phyloP scores from a whole-genome alignment of 768 basidiomycete species.

The Tricholoma sp. region DNA sequence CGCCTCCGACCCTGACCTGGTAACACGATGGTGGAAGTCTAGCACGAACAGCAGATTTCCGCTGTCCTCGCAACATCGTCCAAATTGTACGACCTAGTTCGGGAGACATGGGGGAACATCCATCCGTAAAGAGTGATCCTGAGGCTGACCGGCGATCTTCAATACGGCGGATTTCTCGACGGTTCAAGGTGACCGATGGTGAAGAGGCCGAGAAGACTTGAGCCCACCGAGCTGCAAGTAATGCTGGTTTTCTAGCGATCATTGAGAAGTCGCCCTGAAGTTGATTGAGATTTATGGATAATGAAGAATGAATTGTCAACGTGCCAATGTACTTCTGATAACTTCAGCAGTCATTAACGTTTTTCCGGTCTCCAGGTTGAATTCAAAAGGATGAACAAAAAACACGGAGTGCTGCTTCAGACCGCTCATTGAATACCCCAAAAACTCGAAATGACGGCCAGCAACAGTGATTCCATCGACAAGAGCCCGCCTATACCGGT shows the following conservation, averaged over 20 bases:
- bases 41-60: conserved; percentile 14
- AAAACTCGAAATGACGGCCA: conserved; percentile 39
- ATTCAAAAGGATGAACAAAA: conserved; percentile 40
- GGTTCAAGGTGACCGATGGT: conserved; percentile 33
- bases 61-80: conserved; percentile 25
- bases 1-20: conserved; percentile 42
- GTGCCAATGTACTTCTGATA: conserved; percentile 2
- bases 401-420: conserved; percentile 43
- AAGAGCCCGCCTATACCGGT: conserved; percentile 30
- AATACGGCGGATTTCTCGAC: conserved; percentile 27
- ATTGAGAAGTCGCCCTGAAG: conserved; percentile 35
- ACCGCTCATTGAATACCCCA: conserved; percentile 52
- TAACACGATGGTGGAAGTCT: conserved; percentile 30
- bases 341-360: conserved; percentile 4
- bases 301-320: neutral
- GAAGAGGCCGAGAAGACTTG: conserved; percentile 52
- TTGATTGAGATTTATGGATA: neutral
- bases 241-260: conserved; percentile 35
- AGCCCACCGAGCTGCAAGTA: conserved; percentile 47
- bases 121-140: conserved; percentile 42
- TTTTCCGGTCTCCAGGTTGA: neutral
- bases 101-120: conserved; percentile 41
- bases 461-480: conserved; percentile 31
- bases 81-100: conserved; percentile 31
- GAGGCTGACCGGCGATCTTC: conserved; percentile 24